Percentiles rank a stretch among this genome's conserved stretches.
These are phyloP conservation scores for Polyplosphaeria fusca DNA, from an alignment of 495 filamentous ascomycete species.

Conservation along the genomic window DNA sequence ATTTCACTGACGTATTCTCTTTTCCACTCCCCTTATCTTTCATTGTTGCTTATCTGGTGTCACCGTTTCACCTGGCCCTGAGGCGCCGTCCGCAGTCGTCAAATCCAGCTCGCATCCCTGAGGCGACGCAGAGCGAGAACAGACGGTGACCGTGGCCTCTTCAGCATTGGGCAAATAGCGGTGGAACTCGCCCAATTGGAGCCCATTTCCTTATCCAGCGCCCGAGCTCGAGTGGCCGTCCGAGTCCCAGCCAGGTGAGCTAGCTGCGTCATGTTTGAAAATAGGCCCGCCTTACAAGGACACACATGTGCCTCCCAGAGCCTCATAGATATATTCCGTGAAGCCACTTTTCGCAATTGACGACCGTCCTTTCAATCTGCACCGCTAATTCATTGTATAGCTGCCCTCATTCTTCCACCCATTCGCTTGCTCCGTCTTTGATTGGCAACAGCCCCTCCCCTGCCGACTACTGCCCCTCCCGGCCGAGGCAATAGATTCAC, in stretches of 20 bases:
- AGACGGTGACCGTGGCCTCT: slow-evolving; percentile 11
- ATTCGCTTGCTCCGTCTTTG: not conserved
- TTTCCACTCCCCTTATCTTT: slow-evolving; percentile 16
- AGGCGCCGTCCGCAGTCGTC: slow-evolving; percentile 11
- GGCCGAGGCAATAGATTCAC: not conserved
- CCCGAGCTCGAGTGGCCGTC: not conserved
- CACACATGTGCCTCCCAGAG: slow-evolving; percentile 3
- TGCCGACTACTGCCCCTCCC: not conserved
- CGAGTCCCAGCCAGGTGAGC: slow-evolving; percentile 15
- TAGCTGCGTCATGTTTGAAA: slow-evolving; percentile 20
- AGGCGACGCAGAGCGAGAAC: slow-evolving; percentile 4
- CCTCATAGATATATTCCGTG: not conserved
- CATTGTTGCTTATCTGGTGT: slow-evolving; percentile 23
- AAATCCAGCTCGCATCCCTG: not conserved
- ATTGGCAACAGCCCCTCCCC: not conserved
- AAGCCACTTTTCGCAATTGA: not conserved
- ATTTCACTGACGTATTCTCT: not conserved
- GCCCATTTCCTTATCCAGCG: slow-evolving; percentile 15
- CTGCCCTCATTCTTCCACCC: not conserved
- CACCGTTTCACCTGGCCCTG: slow-evolving; percentile 20
- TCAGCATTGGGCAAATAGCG: slow-evolving; percentile 10
- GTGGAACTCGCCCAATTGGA: slow-evolving; percentile 29
- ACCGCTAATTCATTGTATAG: not conserved
- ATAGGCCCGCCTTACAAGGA: slow-evolving; percentile 5
- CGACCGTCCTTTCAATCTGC: not conserved